Evolutionary conservation across 2,329 filamentous ascomycete genomes (phyloP).

Genomic region (Colletotrichum lini): DNA sequence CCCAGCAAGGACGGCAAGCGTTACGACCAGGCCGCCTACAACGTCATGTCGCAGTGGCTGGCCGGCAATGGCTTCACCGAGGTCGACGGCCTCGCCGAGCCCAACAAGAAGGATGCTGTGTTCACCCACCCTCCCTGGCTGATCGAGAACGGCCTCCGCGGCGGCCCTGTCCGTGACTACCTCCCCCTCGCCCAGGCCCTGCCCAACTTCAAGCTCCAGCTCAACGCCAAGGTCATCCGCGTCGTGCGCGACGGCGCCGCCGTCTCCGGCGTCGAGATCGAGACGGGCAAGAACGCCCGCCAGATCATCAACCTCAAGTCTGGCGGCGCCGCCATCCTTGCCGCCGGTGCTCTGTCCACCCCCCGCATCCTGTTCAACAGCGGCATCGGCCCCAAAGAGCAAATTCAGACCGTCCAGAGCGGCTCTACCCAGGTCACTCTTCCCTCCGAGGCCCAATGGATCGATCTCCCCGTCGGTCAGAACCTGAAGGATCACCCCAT

Average conservation of each 20-base stretch:
- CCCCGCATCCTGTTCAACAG: conserved; percentile 68
- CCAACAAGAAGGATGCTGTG: conserved; percentile 42
- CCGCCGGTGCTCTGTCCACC: conserved; percentile 43
- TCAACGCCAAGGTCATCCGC: conserved; percentile 45
- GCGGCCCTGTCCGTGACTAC: conserved; percentile 52
- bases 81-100: conserved; percentile 42
- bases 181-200: conserved; percentile 52
- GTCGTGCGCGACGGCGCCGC: conserved; percentile 48
- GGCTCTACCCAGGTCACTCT: conserved; percentile 50
- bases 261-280: conserved; percentile 52
- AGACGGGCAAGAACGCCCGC: conserved; percentile 41
- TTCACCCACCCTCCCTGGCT: conserved; percentile 45
- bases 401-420: conserved; percentile 65
- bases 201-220: conserved; percentile 55
- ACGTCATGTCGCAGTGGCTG: conserved; percentile 41
- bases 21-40: conserved; percentile 43
- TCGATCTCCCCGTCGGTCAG: conserved; percentile 59
- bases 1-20: conserved; percentile 43
- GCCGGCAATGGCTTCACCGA: conserved; percentile 41
- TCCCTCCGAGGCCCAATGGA: conserved; percentile 46
- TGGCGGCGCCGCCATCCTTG: conserved; percentile 42
- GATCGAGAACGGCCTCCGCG: conserved; percentile 43
- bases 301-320: conserved; percentile 45
- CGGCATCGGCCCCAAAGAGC: conserved; percentile 65
- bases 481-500: conserved; percentile 55